phyloP scores from a whole-genome alignment of 2,329 filamentous ascomycete species.

The Stagonosporopsis rhizophila region DNA sequence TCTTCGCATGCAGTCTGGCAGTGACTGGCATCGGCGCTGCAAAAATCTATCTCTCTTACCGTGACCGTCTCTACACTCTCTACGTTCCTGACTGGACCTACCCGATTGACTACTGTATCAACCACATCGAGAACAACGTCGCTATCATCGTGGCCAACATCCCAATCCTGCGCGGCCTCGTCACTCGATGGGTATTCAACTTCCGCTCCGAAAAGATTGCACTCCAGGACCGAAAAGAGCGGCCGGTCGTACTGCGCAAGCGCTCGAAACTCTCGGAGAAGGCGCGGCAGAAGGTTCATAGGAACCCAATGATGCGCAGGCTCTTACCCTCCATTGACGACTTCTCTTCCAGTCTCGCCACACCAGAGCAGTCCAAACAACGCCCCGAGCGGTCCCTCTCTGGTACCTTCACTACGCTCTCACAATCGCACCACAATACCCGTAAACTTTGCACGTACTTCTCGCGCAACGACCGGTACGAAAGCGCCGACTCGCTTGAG shows the following conservation, averaged over 20 bases:
- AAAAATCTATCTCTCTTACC: slow-evolving; percentile 52
- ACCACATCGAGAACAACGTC: slow-evolving; percentile 52
- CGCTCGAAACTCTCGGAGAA: slow-evolving; percentile 36
- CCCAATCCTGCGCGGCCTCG: slow-evolving; percentile 51
- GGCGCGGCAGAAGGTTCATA: slow-evolving; percentile 28
- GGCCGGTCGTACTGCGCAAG: slow-evolving; percentile 40
- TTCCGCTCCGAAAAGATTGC: slow-evolving; percentile 42
- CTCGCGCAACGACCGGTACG: slow-evolving; percentile 40
- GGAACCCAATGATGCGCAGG: slow-evolving; percentile 38
- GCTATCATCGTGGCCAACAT: slow-evolving; percentile 52
- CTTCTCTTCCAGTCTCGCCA: slow-evolving; percentile 45
- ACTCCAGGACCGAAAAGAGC: slow-evolving; percentile 40
- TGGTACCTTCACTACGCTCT: slow-evolving; percentile 8
- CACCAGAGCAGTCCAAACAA: slow-evolving; percentile 15
- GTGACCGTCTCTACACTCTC: slow-evolving; percentile 47
- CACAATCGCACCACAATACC: slow-evolving; percentile 16
- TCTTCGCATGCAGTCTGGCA: slow-evolving; percentile 51
- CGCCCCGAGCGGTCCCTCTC: slow-evolving; percentile 6
- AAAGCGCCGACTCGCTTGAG: slow-evolving; percentile 37
- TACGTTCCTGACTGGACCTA: slow-evolving; percentile 52
- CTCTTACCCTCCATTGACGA: slow-evolving; percentile 47
- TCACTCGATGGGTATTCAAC: slow-evolving; percentile 51
- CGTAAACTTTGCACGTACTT: slow-evolving; percentile 33
- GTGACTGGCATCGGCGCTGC: slow-evolving; percentile 50
- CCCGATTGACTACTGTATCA: slow-evolving; percentile 51